phyloP scores from a whole-genome alignment of 78 protist species.

The Acrasis kona region DNA sequence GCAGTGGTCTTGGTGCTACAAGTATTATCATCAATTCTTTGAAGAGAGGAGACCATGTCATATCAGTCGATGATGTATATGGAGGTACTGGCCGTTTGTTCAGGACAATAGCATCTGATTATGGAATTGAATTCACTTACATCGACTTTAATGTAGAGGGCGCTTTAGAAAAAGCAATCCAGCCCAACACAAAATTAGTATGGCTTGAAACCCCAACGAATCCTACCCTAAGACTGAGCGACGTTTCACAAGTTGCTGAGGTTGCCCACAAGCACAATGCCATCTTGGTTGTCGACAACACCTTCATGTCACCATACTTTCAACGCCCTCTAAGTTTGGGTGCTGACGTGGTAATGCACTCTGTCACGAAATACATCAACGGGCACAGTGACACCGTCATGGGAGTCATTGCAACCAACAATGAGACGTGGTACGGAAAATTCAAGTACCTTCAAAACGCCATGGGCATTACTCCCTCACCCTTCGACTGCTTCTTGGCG shows the following conservation, averaged over 20 bases:
- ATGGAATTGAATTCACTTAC: conserved; percentile 43
- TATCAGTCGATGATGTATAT: conserved; percentile 72
- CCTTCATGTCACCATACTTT: conserved; percentile 79
- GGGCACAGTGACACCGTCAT: conserved; percentile 84
- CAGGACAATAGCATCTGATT: conserved; percentile 22
- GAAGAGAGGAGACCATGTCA: conserved; percentile 73
- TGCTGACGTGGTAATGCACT: conserved; percentile 86
- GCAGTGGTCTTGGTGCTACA: conserved; percentile 60
- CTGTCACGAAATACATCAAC: conserved; percentile 80
- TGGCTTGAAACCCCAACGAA: conserved; percentile 91
- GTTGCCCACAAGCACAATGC: conserved; percentile 56
- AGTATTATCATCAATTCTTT: conserved; percentile 42
- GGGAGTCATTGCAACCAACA: conserved; percentile 56
- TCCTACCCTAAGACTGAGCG: conserved; percentile 68
- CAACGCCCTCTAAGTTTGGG: conserved; percentile 79
- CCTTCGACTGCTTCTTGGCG: conserved; percentile 81
- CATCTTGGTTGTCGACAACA: conserved; percentile 78
- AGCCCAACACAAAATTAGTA: conserved; percentile 49
- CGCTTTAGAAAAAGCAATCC: conserved; percentile 25
- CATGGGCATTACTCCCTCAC: conserved; percentile 60
- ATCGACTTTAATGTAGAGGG: conserved; percentile 56
- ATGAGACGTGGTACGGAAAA: conserved; percentile 19
- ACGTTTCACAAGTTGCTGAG: conserved; percentile 50
- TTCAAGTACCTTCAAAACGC: conserved; percentile 56
- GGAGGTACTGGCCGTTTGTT: conserved; percentile 75